Conservation (phyloP, 1,284 basidiomycete genomes). For the Sphagnurus paluster region DNA sequence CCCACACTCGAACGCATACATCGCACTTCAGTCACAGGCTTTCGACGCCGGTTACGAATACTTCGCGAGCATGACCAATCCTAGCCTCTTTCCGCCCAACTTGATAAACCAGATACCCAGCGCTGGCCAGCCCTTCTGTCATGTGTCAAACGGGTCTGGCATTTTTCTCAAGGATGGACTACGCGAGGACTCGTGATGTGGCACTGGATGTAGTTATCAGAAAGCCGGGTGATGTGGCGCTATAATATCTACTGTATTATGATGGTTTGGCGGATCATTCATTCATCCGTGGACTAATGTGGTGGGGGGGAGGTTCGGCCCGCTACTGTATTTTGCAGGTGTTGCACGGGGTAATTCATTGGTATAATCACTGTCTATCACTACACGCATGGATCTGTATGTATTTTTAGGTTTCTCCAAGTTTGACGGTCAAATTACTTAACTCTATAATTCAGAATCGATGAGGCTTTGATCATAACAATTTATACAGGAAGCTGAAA, state of each 20-base stretch:
- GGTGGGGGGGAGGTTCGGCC: neutral
- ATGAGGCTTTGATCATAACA: too few species aligned
- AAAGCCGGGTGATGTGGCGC: neutral
- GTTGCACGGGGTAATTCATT: too few species aligned
- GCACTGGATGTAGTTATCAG: neutral
- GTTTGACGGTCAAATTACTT: too few species aligned
- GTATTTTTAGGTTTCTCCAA: neutral
- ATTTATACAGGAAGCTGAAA: too few species aligned
- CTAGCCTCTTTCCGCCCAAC: conserved; percentile 2
- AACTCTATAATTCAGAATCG: too few species aligned
- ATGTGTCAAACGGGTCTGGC: neutral
- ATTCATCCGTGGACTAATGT: too few species aligned
- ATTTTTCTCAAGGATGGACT: neutral
- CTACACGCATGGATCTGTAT: neutral
- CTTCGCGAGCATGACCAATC: conserved; percentile 10
- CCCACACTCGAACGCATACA: neutral
- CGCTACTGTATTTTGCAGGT: neutral
- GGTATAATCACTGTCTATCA: too few species aligned
- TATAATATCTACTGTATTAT: too few species aligned
- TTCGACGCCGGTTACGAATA: conserved; percentile 10
- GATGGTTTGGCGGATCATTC: too few species aligned
- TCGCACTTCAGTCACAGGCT: neutral
- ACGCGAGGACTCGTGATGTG: neutral
- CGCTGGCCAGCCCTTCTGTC: neutral
- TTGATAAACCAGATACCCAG: neutral